Base-by-base conservation (phyloP, 176 grass and related monocot genomes). In the Poa annua region DNA sequence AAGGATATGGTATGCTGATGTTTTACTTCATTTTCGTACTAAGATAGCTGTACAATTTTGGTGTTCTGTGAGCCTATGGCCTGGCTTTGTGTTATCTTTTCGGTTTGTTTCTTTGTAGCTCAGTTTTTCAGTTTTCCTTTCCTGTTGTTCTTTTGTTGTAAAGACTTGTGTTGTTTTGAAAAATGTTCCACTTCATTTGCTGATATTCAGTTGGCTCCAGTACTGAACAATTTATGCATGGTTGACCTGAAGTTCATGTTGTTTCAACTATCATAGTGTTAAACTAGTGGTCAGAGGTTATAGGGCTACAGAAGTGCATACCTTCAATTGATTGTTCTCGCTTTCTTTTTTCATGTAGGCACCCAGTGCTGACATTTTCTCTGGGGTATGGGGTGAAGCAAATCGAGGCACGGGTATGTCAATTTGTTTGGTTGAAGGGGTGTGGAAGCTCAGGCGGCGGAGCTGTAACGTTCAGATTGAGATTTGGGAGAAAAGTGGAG, bases 301-400 rank as follows among this genome's bases (percentile, higher is more conserved):
- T 54, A 17, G 9, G 36, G 21, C 57, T 74, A n/a, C 42, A 59
- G 64, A 50, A 80, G 50, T 42, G 11, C 17, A 42, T 21, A 13
- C 36, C 20, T 75, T 81, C 41, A 61, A 21, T 55, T 50, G 38
- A 79, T 24, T 35, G 25, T 52, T 71, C 21, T 77, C 22, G 14
- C 44, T 33, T 75, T 50, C 19, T 51, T 67, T 70, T 68, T 7
- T 74, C 16, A 19, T 84, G 83, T 71, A 97, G 92, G 92, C 16
- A 92, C 89, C 0, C 89, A 97, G 5, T 77, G 89, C 94, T 82
- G 88, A 97, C 72, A 92, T 92, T 61, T 85, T 94, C 39, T 29
- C 29, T 29, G 29, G 29, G 29, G 29, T 29, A 36, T 90, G 93
- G 87, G 55, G 79, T 91, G 91, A 94, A 81, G 90, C 89, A 62